Base-by-base conservation (phyloP, 345 rosid species). In the Ceriops tagal region DNA sequence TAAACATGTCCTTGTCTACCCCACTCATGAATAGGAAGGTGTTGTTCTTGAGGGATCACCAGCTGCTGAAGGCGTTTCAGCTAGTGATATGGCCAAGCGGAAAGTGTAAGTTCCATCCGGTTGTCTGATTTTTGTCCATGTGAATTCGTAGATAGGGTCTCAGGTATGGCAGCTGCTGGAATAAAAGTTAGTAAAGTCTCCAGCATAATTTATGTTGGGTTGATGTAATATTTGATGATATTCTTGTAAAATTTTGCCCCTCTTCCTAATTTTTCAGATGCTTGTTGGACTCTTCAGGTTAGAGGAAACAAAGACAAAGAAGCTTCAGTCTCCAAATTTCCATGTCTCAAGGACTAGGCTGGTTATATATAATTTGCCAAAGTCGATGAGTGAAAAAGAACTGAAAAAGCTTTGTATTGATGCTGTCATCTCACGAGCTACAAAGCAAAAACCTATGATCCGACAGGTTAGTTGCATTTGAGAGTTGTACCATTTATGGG, bases 291-390 rank as follows among this genome's bases (percentile, higher is more conserved):
- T 18, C 53, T 81, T 72, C 91, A 95, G 99, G 78, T 76, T 95
- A 79, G 88, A 90, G 46, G 92, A 87, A 84, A 88, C 83, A 77
- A 95, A 89, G 89, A 84, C 69, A 83, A 83, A 82, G 24, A 95
- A 87, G 84, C 99, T 95, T 71, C 84, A 78, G 70, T 95, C 99
- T 70, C 99, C 93, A 7, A 95, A 95, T 74, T 92, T 90, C 67
- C 99, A 90, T 74, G 96, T 92, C 46, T 88, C 97, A 53, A 85
- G 78, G 83, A 95, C 86, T 30, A 80, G 99, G 75, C 85, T 95
- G 70, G 77, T 90, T 59, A 78, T 95, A 43, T 87, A 90, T 81
- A 95, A 95, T 82, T 75, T 95, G 43, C 99, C 99, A 5, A 92
- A 88, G 71, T 81, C 91, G 53, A 81, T 90, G 93, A 65, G 86